Percentiles rank a stretch among this genome's conserved stretches.
Evolutionary conservation across 192 early-diverging fungal species (phyloP).

Genomic region (Podila clonocystis): DNA sequence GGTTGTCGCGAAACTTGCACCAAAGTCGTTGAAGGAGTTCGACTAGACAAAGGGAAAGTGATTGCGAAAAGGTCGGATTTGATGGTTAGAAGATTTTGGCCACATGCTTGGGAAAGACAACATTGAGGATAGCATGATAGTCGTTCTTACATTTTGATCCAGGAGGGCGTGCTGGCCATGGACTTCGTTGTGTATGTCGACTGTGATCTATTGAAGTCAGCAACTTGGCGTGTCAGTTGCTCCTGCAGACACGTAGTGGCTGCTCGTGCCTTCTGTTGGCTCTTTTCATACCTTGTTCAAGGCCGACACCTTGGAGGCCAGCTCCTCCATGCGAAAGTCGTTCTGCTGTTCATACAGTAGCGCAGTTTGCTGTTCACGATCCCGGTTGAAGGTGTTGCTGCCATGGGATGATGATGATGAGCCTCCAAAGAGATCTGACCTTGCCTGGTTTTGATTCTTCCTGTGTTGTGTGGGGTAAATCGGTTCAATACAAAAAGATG

Average conservation of each 20-base stretch:
- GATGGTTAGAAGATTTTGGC: not conserved
- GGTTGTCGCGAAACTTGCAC: slow-evolving; percentile 35
- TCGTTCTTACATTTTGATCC: slow-evolving; percentile 27
- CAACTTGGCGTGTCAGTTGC: too few relatives aligned
- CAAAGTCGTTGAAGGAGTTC: slow-evolving; percentile 33
- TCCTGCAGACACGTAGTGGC: too few relatives aligned
- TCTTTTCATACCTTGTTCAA: slow-evolving; percentile 58
- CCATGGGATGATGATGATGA: slow-evolving; percentile 17
- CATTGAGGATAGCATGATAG: not conserved
- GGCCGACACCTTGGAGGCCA: slow-evolving; percentile 61
- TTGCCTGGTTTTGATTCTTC: slow-evolving; percentile 36
- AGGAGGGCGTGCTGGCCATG: slow-evolving; percentile 46
- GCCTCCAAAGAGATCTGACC: slow-evolving; percentile 43
- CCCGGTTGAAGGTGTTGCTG: slow-evolving; percentile 11
- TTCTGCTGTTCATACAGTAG: slow-evolving; percentile 63
- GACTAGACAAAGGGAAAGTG: slow-evolving; percentile 7
- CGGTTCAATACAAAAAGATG: not conserved
- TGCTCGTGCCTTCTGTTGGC: not conserved
- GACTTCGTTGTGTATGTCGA: slow-evolving; percentile 52
- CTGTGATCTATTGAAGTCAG: slow-evolving; percentile 24
- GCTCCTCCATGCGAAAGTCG: slow-evolving; percentile 62
- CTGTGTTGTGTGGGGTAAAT: slow-evolving; percentile 9
- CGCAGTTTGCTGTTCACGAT: slow-evolving; percentile 45
- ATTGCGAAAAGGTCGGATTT: not conserved
- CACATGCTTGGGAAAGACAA: not conserved